Percentiles rank a stretch among this genome's conserved stretches.
Conservation (phyloP, 1,284 basidiomycete species). For the Takashimella koratensis region DNA sequence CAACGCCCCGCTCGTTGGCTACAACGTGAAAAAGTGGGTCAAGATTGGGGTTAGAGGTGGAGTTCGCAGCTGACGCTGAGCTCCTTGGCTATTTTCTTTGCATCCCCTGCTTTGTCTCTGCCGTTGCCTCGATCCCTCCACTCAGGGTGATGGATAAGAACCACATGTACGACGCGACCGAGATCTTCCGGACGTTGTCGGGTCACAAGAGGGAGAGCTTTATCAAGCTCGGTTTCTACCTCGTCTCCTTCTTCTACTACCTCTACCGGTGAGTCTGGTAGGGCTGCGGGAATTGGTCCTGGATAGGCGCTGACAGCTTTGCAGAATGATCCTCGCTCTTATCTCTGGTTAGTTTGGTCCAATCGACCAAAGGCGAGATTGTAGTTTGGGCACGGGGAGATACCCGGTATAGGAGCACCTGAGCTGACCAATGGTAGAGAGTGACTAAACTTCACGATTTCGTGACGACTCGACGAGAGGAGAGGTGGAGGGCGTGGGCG, state of each 20-base stretch:
- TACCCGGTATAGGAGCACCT: not conserved
- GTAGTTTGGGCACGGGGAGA: too few relatives aligned
- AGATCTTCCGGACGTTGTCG: conserved; percentile 93
- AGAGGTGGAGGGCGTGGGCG: not conserved
- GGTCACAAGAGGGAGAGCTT: conserved; percentile 97
- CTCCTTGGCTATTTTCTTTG: too few relatives aligned
- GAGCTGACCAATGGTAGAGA: conserved; percentile 2
- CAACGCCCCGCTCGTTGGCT: conserved; percentile 85
- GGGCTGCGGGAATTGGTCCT: too few relatives aligned
- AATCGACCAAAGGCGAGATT: too few relatives aligned
- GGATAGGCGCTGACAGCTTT: not conserved
- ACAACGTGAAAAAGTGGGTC: conserved; percentile 88
- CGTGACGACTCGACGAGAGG: not conserved
- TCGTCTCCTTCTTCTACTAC: conserved; percentile 94
- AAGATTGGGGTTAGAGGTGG: not conserved
- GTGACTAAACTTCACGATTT: conserved; percentile 1
- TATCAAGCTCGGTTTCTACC: conserved; percentile 91
- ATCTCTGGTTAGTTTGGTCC: conserved; percentile 57
- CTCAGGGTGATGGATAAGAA: conserved; percentile 84
- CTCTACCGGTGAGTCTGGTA: conserved; percentile 72
- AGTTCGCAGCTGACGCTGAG: not conserved
- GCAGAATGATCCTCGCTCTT: conserved; percentile 79
- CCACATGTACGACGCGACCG: conserved; percentile 99
- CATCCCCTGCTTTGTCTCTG: too few relatives aligned
- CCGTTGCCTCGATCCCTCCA: not conserved